Evolutionary conservation across 805 yeast genomes (phyloP).

Genomic region (Torulaspora microellipsoides): DNA sequence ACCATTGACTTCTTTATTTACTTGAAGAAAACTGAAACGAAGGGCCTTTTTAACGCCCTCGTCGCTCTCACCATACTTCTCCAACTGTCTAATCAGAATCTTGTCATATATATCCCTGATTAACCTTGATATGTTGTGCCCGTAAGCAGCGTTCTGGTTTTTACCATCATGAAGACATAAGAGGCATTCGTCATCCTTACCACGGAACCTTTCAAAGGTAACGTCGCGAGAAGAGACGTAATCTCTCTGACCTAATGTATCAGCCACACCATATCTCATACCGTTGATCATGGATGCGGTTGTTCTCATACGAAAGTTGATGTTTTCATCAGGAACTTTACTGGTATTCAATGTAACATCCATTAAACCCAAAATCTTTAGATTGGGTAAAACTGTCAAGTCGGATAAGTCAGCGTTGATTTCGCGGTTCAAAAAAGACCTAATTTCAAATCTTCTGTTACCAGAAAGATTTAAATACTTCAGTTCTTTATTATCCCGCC

Average conservation of each 20-base stretch:
- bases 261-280: conserved; percentile 88
- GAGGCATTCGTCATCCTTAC: conserved; percentile 74
- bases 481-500: conserved; percentile 79
- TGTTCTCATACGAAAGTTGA: conserved; percentile 81
- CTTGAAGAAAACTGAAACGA: conserved; percentile 70
- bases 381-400: conserved; percentile 65
- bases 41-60: conserved; percentile 68
- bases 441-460: conserved; percentile 85
- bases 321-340: conserved; percentile 81
- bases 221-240: conserved; percentile 74
- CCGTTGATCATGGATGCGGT: conserved; percentile 75
- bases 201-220: conserved; percentile 82
- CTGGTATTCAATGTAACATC: conserved; percentile 92
- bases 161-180: conserved; percentile 86
- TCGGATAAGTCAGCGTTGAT: conserved; percentile 48
- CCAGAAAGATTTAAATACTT: conserved; percentile 87
- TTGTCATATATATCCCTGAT: conserved; percentile 66
- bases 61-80: conserved; percentile 38
- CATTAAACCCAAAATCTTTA: conserved; percentile 79
- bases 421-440: conserved; percentile 47
- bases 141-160: conserved; percentile 44
- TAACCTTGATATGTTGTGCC: conserved; percentile 64
- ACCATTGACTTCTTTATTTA: conserved; percentile 75
- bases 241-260: conserved; percentile 65
- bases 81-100: conserved; percentile 51